These are phyloP conservation scores for Poterioochromonas sp. DNA, from an alignment of 352 stramenopile genomes.

Conservation along the genomic window DNA sequence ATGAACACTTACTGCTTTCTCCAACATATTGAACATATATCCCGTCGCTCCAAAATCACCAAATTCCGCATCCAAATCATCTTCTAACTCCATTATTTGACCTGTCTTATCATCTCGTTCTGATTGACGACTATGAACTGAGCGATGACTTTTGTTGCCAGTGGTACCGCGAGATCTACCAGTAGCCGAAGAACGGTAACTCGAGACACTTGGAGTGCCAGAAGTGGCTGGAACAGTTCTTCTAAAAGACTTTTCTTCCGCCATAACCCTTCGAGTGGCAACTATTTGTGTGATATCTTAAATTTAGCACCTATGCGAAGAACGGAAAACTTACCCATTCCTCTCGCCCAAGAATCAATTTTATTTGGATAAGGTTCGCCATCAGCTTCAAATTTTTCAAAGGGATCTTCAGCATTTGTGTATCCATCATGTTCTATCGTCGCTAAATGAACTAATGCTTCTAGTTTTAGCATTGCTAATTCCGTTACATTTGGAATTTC, in stretches of 20 bases:
- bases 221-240: background rate
- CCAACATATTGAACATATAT: constrained; percentile 20
- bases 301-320: background rate
- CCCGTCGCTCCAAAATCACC: background rate
- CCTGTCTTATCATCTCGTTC: constrained; percentile 9
- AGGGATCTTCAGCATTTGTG: background rate
- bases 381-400: background rate
- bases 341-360: constrained; percentile 10
- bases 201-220: constrained; percentile 3
- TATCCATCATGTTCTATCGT: constrained; percentile 7
- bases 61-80: constrained; percentile 19
- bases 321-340: background rate
- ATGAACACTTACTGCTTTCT: constrained; percentile 12
- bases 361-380: background rate
- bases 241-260: background rate
- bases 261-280: background rate
- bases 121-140: background rate
- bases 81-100: constrained; percentile 25
- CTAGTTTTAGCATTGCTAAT: constrained; percentile 4
- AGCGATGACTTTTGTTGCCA: background rate
- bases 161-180: background rate
- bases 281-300: background rate
- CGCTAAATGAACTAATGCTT: background rate
- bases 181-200: constrained; percentile 13
- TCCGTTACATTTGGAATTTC: background rate